phyloP scores from a whole-genome alignment of 1,284 basidiomycete genomes.

The Hemileia vastatrix region DNA sequence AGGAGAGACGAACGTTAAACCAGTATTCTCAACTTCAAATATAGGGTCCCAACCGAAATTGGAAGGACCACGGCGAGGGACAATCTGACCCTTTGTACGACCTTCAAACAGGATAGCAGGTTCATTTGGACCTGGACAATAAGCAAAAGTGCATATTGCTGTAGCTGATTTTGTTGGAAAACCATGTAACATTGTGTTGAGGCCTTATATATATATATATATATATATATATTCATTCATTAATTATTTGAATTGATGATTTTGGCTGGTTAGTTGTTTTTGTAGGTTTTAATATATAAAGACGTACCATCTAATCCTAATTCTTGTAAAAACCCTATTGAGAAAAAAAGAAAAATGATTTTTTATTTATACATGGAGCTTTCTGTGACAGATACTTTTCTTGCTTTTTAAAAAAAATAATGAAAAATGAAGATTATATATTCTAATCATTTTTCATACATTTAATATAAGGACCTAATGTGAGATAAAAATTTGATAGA shows the following conservation, averaged over 20 bases:
- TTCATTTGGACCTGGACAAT: conserved; percentile 65
- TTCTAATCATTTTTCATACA: conserved; percentile 47
- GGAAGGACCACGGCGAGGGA: conserved; percentile 66
- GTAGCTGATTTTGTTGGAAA: conserved; percentile 72
- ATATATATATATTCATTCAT: neutral
- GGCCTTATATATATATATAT: conserved; percentile 48
- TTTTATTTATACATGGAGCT: conserved; percentile 28
- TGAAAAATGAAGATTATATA: no score
- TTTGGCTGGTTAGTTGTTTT: neutral
- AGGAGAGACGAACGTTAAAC: conserved; percentile 57
- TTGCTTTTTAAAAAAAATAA: no score
- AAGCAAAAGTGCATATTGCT: conserved; percentile 92
- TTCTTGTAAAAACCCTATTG: conserved; percentile 55
- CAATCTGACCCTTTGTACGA: conserved; percentile 74
- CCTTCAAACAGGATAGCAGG: conserved; percentile 87
- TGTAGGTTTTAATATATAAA: neutral
- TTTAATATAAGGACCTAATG: conserved; percentile 83
- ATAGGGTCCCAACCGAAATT: conserved; percentile 84
- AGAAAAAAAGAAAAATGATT: neutral
- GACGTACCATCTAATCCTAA: conserved; percentile 64
- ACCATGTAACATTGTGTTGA: conserved; percentile 75
- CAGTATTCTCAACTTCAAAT: conserved; percentile 63
- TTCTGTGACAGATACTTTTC: no score
- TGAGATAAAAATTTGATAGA: neutral
- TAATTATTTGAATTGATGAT: neutral